phyloP scores from a whole-genome alignment of 176 grass and related monocot species.

The Echinochloa phyllopogon region DNA sequence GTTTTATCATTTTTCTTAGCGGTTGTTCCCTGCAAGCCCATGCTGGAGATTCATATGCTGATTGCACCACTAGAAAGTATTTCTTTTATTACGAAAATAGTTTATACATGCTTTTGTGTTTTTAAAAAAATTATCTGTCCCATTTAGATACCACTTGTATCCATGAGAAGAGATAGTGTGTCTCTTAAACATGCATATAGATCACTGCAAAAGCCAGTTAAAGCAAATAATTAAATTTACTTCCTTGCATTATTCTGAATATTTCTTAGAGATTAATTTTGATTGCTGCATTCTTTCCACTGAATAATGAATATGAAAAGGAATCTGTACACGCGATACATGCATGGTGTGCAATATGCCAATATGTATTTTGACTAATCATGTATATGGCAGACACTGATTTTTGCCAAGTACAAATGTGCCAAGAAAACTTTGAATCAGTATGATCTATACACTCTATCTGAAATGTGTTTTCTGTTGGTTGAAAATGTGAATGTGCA shows the following conservation, averaged over 20 bases:
- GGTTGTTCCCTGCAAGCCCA: no score
- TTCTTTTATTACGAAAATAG: no score
- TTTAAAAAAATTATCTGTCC: no score
- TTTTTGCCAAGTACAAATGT: neutral
- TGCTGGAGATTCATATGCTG: no score
- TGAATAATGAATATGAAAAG: neutral
- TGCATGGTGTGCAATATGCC: no score
- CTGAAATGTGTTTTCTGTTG: constrained; percentile 35
- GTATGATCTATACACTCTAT: constrained; percentile 27
- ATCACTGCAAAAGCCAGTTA: neutral
- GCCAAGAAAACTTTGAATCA: neutral
- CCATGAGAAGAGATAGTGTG: neutral
- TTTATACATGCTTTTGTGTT: no score
- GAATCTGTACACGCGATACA: neutral
- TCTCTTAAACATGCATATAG: neutral
- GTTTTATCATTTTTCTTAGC: no score
- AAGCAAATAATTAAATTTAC: neutral
- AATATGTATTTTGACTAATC: neutral
- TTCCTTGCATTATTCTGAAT: neutral
- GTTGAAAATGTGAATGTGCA: constrained; percentile 14
- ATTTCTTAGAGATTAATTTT: neutral
- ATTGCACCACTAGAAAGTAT: no score
- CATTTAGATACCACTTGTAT: neutral
- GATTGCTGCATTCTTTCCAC: neutral
- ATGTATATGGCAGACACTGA: neutral